Evolutionary conservation across 2,329 filamentous ascomycete genomes (phyloP).

Genomic region (Penicillium nordicum): DNA sequence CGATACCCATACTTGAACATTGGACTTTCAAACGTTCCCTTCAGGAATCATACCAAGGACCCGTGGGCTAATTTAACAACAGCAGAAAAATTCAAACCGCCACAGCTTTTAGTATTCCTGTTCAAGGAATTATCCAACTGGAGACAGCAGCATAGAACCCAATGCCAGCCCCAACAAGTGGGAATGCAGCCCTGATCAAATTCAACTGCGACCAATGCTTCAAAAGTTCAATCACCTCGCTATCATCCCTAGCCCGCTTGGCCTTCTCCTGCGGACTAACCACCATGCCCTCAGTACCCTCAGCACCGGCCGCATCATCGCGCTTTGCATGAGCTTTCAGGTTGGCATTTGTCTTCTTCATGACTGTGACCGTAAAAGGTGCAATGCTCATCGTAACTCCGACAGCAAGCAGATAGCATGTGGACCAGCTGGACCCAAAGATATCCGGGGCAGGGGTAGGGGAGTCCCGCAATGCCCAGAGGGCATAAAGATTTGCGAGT

Average conservation of each 20-base stretch:
- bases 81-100: background rate
- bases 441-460: slow-evolving; percentile 8
- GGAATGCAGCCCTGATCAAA: slow-evolving; percentile 22
- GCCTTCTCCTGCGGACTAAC: slow-evolving; percentile 19
- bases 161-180: slow-evolving; percentile 25
- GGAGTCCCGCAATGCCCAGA: slow-evolving; percentile 19
- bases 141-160: slow-evolving; percentile 20
- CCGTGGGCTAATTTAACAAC: background rate
- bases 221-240: slow-evolving; percentile 16
- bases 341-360: slow-evolving; percentile 26
- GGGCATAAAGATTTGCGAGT: slow-evolving; percentile 48
- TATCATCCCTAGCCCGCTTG: slow-evolving; percentile 20
- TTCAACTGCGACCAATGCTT: slow-evolving; percentile 24
- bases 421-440: slow-evolving; percentile 10
- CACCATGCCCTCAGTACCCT: slow-evolving; percentile 20
- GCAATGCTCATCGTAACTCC: slow-evolving; percentile 24
- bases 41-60: background rate
- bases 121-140: slow-evolving; percentile 4
- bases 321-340: slow-evolving; percentile 25
- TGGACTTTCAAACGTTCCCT: background rate
- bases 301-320: slow-evolving; percentile 22
- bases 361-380: slow-evolving; percentile 27
- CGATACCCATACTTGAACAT: slow-evolving; percentile 14
- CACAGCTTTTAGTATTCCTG: background rate
- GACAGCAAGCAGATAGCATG: slow-evolving; percentile 24